Evolutionary conservation across 2,329 filamentous ascomycete species (phyloP).

Genomic region (Knufia petricola): DNA sequence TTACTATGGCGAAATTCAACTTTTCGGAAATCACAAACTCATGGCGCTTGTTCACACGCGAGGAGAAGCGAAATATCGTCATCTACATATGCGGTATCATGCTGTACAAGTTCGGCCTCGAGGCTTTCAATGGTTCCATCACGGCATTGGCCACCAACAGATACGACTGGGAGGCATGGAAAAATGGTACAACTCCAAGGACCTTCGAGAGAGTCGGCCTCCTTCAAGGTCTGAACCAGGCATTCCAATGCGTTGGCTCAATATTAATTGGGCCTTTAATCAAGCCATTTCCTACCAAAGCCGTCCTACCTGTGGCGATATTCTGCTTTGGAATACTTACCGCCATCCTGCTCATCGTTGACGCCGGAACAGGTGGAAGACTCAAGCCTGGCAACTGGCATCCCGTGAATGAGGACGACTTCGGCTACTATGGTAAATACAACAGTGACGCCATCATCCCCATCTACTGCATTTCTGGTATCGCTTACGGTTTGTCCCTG

Average conservation of each 20-base stretch:
- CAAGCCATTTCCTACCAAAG: constrained; percentile 39
- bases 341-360: constrained; percentile 40
- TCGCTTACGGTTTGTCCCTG: constrained; percentile 25
- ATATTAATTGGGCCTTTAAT: constrained; percentile 44
- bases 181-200: constrained; percentile 26
- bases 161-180: constrained; percentile 37
- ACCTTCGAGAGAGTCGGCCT: constrained; percentile 42
- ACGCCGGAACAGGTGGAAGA: constrained; percentile 40
- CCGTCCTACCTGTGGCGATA: constrained; percentile 37
- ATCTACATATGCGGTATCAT: constrained; percentile 43
- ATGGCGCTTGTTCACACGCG: constrained; percentile 26
- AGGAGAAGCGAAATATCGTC: constrained; percentile 38
- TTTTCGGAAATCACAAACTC: neutral
- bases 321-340: constrained; percentile 40
- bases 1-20: constrained; percentile 1
- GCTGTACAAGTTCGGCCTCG: constrained; percentile 44
- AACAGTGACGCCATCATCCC: constrained; percentile 38
- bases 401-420: constrained; percentile 22
- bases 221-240: constrained; percentile 42
- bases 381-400: constrained; percentile 30
- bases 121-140: constrained; percentile 44
- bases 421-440: constrained; percentile 27
- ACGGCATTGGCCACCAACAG: constrained; percentile 41
- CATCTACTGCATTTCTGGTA: constrained; percentile 36
- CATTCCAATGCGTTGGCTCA: constrained; percentile 42